Conservation (phyloP, 2,329 filamentous ascomycete species). For the Sodiomyces alkalinus region DNA sequence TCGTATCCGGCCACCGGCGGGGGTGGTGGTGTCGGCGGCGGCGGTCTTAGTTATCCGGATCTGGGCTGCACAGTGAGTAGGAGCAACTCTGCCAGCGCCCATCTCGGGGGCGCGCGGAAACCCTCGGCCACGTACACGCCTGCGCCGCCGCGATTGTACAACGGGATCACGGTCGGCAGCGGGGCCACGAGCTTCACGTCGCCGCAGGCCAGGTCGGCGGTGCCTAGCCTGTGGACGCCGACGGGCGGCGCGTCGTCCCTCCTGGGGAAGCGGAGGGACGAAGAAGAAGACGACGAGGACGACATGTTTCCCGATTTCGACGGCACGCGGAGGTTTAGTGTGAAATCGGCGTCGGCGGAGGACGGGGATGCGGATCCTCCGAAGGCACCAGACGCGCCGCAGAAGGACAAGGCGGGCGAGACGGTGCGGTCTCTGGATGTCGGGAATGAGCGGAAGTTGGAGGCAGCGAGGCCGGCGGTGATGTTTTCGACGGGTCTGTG, state of each 20-base stretch:
- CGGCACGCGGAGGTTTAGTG: slow-evolving; percentile 16
- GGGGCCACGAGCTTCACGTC: slow-evolving; percentile 18
- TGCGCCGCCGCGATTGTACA: slow-evolving; percentile 15
- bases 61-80: slow-evolving; percentile 24
- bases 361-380: neutral
- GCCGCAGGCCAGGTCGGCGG: too few relatives aligned
- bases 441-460: too few relatives aligned
- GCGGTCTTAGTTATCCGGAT: neutral
- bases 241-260: slow-evolving; percentile 12
- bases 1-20: slow-evolving; percentile 9
- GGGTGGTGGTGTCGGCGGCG: slow-evolving; percentile 23
- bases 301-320: slow-evolving; percentile 37
- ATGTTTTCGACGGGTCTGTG: too few relatives aligned
- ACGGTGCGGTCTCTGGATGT: slow-evolving; percentile 6
- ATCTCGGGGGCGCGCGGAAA: slow-evolving; percentile 18
- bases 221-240: slow-evolving; percentile 33
- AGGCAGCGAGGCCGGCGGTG: too few relatives aligned
- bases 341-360: too few relatives aligned
- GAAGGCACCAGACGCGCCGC: slow-evolving; percentile 8
- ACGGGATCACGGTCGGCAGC: slow-evolving; percentile 24
- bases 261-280: slow-evolving; percentile 15
- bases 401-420: slow-evolving; percentile 8
- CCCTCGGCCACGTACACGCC: slow-evolving; percentile 11
- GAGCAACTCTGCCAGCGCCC: slow-evolving; percentile 29
- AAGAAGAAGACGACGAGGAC: slow-evolving; percentile 31